Base-by-base conservation (phyloP, 768 basidiomycete genomes). In the Termitomyces sp. region DNA sequence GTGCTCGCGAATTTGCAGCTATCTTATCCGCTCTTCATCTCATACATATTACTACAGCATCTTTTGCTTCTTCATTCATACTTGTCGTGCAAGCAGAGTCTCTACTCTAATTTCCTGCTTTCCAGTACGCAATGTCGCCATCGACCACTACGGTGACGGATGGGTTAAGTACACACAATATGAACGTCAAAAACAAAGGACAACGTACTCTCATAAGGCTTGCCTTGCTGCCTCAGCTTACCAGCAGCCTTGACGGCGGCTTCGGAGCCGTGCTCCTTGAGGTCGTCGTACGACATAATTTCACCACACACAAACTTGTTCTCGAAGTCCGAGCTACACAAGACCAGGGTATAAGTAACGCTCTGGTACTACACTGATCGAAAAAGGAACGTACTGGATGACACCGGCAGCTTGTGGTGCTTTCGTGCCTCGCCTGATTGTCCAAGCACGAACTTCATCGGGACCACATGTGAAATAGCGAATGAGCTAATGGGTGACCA, bases 401-500 rank as follows among this genome's bases (percentile, higher is more conserved):
- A 98, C 94, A 72, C 97, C 97, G 38, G 97, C 97, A 8, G 97
- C 97, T 69, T 94, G 90, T 3, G 96, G 97, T 1, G 97, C 96
- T 70, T 95, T 97, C 27, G 89, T 95, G 21, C 93, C 95, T 57
- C 84, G 86, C 57, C 95, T 81, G 68, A 99, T 93, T 1, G 95
- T 98, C 97, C 97, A 99, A 8, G 96, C 96, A 53, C 97, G 89
- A 9, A 98, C 95, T 75, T 98, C 96, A 63, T 90, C 89, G 3
- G 95, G 95, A 11, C 97, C 97, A 67, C 92, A 95, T 17, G 97
- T 99, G 76, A 97, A 97, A 78, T 97, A 97, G 16, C 92, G 89
- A 66, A 95, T 96, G 50, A 97, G 82, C 88, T 94, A 62, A 25
- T 58, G 29, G 11, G 50, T 32, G 47, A 46, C 35, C 42, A n/a